Conservation (phyloP, 345 rosid genomes). For the Brassica napus region DNA sequence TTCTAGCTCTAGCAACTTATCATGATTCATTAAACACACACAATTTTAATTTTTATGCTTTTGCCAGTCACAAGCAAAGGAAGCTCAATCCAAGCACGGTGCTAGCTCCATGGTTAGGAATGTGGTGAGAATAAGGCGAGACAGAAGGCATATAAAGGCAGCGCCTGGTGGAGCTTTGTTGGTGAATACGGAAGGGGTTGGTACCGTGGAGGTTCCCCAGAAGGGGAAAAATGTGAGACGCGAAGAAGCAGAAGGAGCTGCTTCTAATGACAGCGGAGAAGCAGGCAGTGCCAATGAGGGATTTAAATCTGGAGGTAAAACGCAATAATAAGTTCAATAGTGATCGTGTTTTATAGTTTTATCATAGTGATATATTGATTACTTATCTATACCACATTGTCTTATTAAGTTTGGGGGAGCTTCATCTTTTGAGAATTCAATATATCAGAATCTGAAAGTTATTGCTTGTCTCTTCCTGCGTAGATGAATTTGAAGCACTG, state of each 20-base stretch:
- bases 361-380: conserved; percentile 8
- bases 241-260: conserved; percentile 47
- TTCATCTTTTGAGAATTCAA: background rate
- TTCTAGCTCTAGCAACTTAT: conserved; percentile 10
- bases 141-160: conserved; percentile 44
- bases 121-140: conserved; percentile 44
- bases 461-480: conserved; percentile 25
- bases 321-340: conserved; percentile 11
- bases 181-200: conserved; percentile 59
- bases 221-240: conserved; percentile 57
- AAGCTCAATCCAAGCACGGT: conserved; percentile 44
- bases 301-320: background rate
- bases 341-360: conserved; percentile 3
- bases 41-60: conserved; percentile 26
- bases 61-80: conserved; percentile 49
- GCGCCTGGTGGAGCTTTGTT: conserved; percentile 45
- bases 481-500: conserved; percentile 76
- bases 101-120: conserved; percentile 47
- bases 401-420: background rate
- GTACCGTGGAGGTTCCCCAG: conserved; percentile 55
- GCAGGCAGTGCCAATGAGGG: conserved; percentile 45
- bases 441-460: conserved; percentile 12
- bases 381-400: background rate
- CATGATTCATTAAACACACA: conserved; percentile 1
- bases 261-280: conserved; percentile 68